A percentile compares a stretch with the other conserved stretches of the same genome.
Conservation (phyloP, 2,329 filamentous ascomycete species). For the Teratosphaeria zuluensis region DNA sequence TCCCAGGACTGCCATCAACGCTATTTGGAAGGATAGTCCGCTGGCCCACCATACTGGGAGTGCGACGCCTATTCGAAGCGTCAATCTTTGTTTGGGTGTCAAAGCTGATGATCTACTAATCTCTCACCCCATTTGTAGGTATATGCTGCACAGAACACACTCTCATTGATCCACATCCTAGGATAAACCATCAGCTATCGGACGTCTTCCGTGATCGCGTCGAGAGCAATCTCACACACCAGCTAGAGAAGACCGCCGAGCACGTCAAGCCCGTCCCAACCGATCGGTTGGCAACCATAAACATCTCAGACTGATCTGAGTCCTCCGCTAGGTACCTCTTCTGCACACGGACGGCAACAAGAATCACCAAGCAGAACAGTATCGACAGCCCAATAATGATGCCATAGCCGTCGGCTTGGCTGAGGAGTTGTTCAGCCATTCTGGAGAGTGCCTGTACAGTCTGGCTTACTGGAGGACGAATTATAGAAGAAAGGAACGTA, state of each 20-base stretch:
- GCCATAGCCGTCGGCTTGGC: conserved; percentile 34
- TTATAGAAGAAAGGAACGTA: not conserved
- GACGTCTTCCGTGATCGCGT: not conserved
- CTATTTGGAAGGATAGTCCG: conserved; percentile 39
- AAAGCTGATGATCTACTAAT: not conserved
- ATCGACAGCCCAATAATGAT: conserved; percentile 41
- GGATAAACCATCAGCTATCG: not conserved
- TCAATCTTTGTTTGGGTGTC: not conserved
- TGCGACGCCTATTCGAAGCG: conserved; percentile 6
- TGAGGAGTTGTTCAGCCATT: conserved; percentile 14
- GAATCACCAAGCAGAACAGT: conserved; percentile 38
- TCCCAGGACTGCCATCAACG: conserved; percentile 40
- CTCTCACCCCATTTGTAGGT: conserved; percentile 22
- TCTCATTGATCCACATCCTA: conserved; percentile 34
- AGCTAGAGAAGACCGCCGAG: conserved; percentile 25
- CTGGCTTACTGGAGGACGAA: not conserved
- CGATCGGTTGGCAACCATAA: conserved; percentile 27
- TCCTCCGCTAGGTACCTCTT: conserved; percentile 35
- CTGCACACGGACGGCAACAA: conserved; percentile 39
- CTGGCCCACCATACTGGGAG: conserved; percentile 26
- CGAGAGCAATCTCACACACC: conserved; percentile 1
- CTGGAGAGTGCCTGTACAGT: not conserved
- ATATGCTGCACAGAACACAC: conserved; percentile 29
- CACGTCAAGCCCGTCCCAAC: conserved; percentile 22
- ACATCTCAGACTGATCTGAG: conserved; percentile 37